Conservation (phyloP, 768 basidiomycete genomes). For the Scleroderma bovista region DNA sequence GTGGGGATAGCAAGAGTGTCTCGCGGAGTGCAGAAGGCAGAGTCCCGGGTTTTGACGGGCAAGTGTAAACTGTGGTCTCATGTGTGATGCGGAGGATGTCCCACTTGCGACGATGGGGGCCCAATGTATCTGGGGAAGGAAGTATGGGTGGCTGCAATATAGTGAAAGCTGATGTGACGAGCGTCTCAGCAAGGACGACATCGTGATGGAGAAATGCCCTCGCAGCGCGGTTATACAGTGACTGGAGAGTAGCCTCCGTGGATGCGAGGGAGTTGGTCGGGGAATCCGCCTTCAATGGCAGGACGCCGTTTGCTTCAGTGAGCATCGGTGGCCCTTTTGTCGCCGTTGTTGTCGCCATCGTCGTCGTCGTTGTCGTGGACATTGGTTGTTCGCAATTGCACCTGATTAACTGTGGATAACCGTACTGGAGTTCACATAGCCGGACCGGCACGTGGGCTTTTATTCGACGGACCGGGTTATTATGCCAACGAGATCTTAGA, state of each 20-base stretch:
- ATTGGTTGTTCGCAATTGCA: slow-evolving; percentile 23
- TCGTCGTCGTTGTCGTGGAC: slow-evolving; percentile 50
- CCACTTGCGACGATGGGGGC: slow-evolving; percentile 69
- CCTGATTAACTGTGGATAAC: slow-evolving; percentile 15
- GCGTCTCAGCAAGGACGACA: slow-evolving; percentile 55
- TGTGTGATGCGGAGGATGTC: slow-evolving; percentile 82
- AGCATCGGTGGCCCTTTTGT: slow-evolving; percentile 7
- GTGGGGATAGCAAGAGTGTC: slow-evolving; percentile 52
- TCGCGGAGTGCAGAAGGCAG: slow-evolving; percentile 51
- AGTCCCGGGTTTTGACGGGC: slow-evolving; percentile 35
- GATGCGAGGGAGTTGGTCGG: slow-evolving; percentile 17
- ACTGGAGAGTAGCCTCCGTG: slow-evolving; percentile 50
- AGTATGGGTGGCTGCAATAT: slow-evolving; percentile 42
- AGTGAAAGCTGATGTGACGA: slow-evolving; percentile 64
- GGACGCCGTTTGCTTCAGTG: slow-evolving; percentile 11
- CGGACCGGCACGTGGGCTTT: no score
- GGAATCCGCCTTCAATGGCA: slow-evolving; percentile 34
- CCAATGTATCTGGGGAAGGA: slow-evolving; percentile 34
- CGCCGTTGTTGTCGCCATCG: slow-evolving; percentile 34
- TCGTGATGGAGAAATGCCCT: slow-evolving; percentile 76
- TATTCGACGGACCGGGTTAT: no score
- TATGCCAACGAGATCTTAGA: no score
- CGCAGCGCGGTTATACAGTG: slow-evolving; percentile 72
- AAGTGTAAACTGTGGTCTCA: slow-evolving; percentile 66
- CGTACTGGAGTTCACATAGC: background rate